Percentiles rank a stretch among this genome's conserved stretches.
Conservation (phyloP, 768 basidiomycete species). For the Phanerochaete sordida region DNA sequence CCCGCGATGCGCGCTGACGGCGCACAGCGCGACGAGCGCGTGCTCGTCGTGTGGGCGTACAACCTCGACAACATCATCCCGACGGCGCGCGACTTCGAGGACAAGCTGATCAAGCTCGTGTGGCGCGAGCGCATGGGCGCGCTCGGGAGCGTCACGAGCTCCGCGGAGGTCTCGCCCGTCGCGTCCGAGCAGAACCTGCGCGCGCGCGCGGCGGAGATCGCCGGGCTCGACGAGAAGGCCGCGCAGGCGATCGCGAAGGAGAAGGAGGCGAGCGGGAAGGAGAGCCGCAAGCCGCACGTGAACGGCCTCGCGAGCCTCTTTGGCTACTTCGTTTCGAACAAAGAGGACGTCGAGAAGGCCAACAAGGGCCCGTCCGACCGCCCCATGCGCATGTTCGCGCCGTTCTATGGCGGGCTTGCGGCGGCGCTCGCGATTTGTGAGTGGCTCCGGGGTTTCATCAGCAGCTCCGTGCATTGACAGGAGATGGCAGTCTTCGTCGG, state of each 20-base stretch:
- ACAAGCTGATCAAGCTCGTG: constrained; percentile 76
- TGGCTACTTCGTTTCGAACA: constrained; percentile 25
- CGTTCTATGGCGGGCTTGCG: constrained; percentile 70
- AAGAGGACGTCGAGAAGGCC: constrained; percentile 51
- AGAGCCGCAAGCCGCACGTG: constrained; percentile 16
- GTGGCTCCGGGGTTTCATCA: constrained; percentile 17
- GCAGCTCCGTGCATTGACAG: background rate
- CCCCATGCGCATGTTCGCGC: constrained; percentile 59
- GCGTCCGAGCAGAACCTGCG: constrained; percentile 47
- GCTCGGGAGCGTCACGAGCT: constrained; percentile 32
- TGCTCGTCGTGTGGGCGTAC: constrained; percentile 84
- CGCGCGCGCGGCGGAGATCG: constrained; percentile 36
- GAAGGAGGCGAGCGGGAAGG: constrained; percentile 13
- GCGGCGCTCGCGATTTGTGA: constrained; percentile 63
- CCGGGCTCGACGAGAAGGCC: constrained; percentile 16
- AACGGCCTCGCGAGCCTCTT: constrained; percentile 10
- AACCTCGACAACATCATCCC: constrained; percentile 77
- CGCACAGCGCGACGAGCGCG: constrained; percentile 72
- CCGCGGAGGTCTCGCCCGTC: constrained; percentile 40
- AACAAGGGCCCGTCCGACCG: constrained; percentile 26
- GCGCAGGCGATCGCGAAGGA: constrained; percentile 13
- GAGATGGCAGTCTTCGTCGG: constrained; percentile 58
- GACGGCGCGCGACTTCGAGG: constrained; percentile 67
- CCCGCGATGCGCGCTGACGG: background rate
- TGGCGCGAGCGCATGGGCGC: constrained; percentile 49